Evolutionary conservation across 345 rosid genomes (phyloP).

Genomic region (Aethionema arabicum): DNA sequence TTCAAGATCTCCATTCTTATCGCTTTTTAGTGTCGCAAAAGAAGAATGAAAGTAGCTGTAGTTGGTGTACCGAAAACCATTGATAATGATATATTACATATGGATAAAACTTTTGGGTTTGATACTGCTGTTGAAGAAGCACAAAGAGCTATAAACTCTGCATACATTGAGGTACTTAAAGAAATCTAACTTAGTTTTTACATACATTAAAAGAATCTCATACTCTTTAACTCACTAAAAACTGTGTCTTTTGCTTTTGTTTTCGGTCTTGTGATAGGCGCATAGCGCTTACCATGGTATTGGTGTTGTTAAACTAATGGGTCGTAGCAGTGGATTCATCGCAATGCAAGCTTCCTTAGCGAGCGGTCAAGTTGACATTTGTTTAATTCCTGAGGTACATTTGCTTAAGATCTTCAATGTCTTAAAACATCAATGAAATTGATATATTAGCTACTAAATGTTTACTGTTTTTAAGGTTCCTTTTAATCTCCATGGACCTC

Average conservation of each 20-base stretch:
- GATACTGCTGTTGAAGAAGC: constrained; percentile 99
- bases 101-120: constrained; percentile 98
- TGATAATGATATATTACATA: constrained; percentile 90
- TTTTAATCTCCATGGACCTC: constrained; percentile 80
- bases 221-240: neutral
- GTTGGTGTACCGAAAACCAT: constrained; percentile 99
- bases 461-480: constrained; percentile 56
- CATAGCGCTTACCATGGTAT: constrained; percentile 98
- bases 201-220: no score
- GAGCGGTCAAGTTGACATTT: constrained; percentile 94
- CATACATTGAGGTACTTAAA: constrained; percentile 83
- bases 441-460: constrained; percentile 15
- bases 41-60: constrained; percentile 73
- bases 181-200: neutral
- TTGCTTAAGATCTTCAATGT: constrained; percentile 8
- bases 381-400: constrained; percentile 97
- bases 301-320: constrained; percentile 95
- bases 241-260: constrained; percentile 17
- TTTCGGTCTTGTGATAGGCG: constrained; percentile 47
- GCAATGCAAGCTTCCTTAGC: constrained; percentile 99
- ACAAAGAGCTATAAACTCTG: constrained; percentile 94
- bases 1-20: neutral
- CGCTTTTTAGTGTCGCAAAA: constrained; percentile 63
- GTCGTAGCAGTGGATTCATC: constrained; percentile 94
- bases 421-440: neutral